Base-by-base conservation (phyloP, 345 rosid species). In the Corchorus olitorius region DNA sequence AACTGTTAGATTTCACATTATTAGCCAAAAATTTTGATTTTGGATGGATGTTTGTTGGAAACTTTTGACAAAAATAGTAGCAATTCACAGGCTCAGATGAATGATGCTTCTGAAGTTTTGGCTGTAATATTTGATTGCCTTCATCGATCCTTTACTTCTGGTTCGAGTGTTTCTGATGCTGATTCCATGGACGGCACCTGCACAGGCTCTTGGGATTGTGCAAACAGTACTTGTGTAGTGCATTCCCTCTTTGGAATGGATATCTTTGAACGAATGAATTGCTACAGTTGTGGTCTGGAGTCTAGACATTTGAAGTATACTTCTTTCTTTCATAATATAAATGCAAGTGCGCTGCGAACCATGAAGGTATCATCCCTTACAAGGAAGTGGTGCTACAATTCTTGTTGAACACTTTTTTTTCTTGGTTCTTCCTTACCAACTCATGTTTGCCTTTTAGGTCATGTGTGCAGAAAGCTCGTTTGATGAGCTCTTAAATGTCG, bases 71-170 rank as follows among this genome's bases (percentile, higher is more conserved):
- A 71, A 70, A 55, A 65, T 76, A 13, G 62, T 71, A 20, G 77
- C 66, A 70, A 83, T 81, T 80, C 67, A 65, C 97, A 96, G 98
- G 97, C 88, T 75, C 95, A 96, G 86, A 96, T 96, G 99, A 93
- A 96, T 75, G 99, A 96, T 86, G 98, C 99, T 77, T 92, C 98
- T 73, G 98, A 96, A 92, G 99, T 96, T 59, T 78, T 96, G 84
- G 93, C 75, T 19, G 98, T 90, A 75, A 86, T 96, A 73, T 96
- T 96, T 79, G 91, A 88, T 72, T 93, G 97, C 85, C 98, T 96
- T 83, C 98, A 96, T 87, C 86, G 66, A 75, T 91, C 99, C 78
- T 93, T 92, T 85, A 83, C 94, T 76, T 79, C 78, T 43, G 82
- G 86, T 74, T 84, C 84, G 2, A 82, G 81, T 77, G 79, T 86